phyloP scores from a whole-genome alignment of 352 stramenopile genomes.

The Phytophthora podocarpi region DNA sequence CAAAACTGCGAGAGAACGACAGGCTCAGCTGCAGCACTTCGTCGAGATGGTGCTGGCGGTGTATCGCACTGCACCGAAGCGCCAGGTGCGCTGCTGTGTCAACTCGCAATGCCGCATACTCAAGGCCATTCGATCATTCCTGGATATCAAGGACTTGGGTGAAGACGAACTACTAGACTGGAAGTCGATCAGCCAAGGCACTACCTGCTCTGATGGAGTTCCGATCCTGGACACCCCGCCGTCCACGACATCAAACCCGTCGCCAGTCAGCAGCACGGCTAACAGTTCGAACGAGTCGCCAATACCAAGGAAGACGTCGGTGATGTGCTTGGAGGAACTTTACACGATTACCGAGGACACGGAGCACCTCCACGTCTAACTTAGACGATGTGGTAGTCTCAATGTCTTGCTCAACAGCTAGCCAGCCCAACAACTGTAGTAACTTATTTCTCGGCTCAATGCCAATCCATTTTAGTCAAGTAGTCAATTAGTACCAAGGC shows the following conservation, averaged over 20 bases:
- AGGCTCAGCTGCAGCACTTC: conserved; percentile 54
- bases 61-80: conserved; percentile 50
- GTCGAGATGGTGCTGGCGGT: conserved; percentile 54
- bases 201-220: conserved; percentile 18
- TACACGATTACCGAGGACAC: conserved; percentile 64
- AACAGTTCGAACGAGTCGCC: conserved; percentile 26
- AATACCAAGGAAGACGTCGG: conserved; percentile 25
- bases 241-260: conserved; percentile 4
- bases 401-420: not conserved
- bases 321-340: conserved; percentile 48
- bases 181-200: conserved; percentile 26
- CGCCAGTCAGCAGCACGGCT: conserved; percentile 2
- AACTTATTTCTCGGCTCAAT: no score
- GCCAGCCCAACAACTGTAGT: not conserved
- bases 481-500: not conserved
- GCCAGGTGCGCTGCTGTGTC: conserved; percentile 64
- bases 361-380: conserved; percentile 34
- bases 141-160: conserved; percentile 41
- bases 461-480: no score
- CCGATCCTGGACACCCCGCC: conserved; percentile 29
- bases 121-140: conserved; percentile 50
- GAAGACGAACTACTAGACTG: conserved; percentile 28
- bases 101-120: conserved; percentile 56
- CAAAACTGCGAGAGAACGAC: conserved; percentile 42
- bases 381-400: conserved; percentile 9